These are phyloP conservation scores for Begonia peltatifolia DNA, from an alignment of 306 rosid genomes.

Conservation along the genomic window DNA sequence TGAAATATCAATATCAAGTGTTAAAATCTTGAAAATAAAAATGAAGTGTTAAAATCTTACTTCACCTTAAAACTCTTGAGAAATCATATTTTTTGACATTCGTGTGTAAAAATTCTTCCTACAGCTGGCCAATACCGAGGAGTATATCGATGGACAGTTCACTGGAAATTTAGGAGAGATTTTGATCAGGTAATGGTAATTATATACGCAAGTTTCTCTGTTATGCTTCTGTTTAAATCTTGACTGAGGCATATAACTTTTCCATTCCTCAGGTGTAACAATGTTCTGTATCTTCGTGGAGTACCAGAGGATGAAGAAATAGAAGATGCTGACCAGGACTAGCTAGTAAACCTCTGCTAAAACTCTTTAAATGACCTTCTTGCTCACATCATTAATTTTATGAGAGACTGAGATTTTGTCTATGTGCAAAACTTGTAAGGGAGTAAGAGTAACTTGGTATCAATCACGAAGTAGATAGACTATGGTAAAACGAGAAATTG, in stretches of 20 bases:
- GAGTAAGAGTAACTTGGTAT: too few relatives aligned
- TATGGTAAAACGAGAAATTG: too few relatives aligned
- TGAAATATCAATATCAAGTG: too few relatives aligned
- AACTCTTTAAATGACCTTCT: too few relatives aligned
- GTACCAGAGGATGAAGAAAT: slow-evolving; percentile 94
- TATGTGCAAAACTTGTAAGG: too few relatives aligned
- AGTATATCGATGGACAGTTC: slow-evolving; percentile 36
- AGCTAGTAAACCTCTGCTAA: slow-evolving; percentile 8
- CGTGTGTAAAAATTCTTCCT: background rate
- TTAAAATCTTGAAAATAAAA: too few relatives aligned
- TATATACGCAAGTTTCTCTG: background rate
- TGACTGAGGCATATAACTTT: too few relatives aligned
- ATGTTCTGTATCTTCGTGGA: slow-evolving; percentile 91
- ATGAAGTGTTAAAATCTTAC: too few relatives aligned
- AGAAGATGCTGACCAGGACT: slow-evolving; percentile 76
- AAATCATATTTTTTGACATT: background rate
- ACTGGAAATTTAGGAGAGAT: slow-evolving; percentile 46
- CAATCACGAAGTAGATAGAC: too few relatives aligned
- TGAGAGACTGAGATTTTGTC: too few relatives aligned
- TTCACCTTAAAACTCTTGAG: too few relatives aligned
- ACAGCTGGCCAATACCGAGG: slow-evolving; percentile 46
- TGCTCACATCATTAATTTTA: too few relatives aligned
- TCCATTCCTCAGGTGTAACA: slow-evolving; percentile 54
- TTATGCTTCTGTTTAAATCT: background rate
- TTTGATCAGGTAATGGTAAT: slow-evolving; percentile 31